Evolutionary conservation across 1,284 basidiomycete species (phyloP).

Genomic region (Tilletia horrida): DNA sequence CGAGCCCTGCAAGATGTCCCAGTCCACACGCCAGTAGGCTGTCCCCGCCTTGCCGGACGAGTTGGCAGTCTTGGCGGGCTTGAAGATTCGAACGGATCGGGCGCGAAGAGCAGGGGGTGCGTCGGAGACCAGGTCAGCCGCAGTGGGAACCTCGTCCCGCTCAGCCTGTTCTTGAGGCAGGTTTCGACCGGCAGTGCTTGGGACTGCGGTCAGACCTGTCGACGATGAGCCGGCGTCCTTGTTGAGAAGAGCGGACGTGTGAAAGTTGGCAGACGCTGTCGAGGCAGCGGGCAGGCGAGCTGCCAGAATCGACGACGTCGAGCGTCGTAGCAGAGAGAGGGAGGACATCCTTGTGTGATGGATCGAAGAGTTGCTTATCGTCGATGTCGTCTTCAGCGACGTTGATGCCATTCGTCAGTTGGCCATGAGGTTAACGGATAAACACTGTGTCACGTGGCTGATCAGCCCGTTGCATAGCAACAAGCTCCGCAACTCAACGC

Average conservation of each 20-base stretch:
- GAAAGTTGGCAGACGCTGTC: background rate
- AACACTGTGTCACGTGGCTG: background rate
- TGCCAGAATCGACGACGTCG: background rate
- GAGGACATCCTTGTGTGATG: background rate
- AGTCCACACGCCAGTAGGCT: conserved; percentile 89
- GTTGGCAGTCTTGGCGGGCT: conserved; percentile 90
- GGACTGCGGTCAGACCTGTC: background rate
- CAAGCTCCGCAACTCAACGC: background rate
- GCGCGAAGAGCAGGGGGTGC: conserved; percentile 68
- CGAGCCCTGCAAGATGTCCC: conserved; percentile 80
- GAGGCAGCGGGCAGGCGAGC: background rate
- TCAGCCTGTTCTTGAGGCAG: conserved; percentile 41
- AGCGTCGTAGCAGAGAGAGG: background rate
- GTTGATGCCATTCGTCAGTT: too few species aligned
- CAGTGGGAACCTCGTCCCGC: conserved; percentile 31
- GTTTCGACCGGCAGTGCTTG: conserved; percentile 21
- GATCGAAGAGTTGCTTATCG: too few species aligned
- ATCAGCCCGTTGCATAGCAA: background rate
- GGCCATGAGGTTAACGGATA: too few species aligned
- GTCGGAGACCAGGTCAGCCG: conserved; percentile 40
- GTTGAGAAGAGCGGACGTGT: background rate
- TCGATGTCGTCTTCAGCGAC: too few species aligned
- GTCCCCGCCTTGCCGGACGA: conserved; percentile 83
- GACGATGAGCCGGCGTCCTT: background rate
- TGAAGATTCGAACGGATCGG: conserved; percentile 85